Base-by-base conservation (phyloP, 2,329 filamentous ascomycete species). In the Botrytis fragariae region DNA sequence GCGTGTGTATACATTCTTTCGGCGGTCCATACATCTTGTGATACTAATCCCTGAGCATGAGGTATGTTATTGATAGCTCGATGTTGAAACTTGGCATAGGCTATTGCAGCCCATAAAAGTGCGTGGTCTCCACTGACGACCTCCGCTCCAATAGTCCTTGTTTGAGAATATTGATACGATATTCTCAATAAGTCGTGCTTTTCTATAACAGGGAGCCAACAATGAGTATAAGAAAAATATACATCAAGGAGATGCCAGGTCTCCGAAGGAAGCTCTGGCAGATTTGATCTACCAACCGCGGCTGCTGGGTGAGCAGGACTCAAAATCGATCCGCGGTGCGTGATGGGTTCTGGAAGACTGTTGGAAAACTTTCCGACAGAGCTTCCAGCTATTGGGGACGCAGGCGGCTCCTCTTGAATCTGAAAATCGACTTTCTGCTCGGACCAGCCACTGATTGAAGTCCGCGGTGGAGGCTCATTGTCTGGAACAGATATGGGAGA, bases 201-300 rank as follows among this genome's bases (percentile, higher is more conserved):
- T 75, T 93, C 90, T 18, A 91, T 84, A 39, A 95, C 89, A 0
- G 92, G 92, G 39, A 95, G 85, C 92, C 92, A 95, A 71, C 87
- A 89, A 79, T 94, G 91, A 0, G 90, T 93, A 77, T 93, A 93
- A 1, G 91, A 88, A 74, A 93, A 92, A 79, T 93, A 94, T 7
- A 92, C 86, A 76, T 94, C 91, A 57, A 94, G 83, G 6, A 94
- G 84, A 73, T 79, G 77, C 79, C 79, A 81, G 1, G 80, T 79
- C 37, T 80, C 79, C 7, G 79, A 78, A 25, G 79, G 80, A 25
- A 81, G 75, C 32, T 79, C 78, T 37, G 77, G 77, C 29, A 77
- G 35, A 12, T 72, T 72, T 18, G 70, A 25, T 35, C 14, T 67
- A 39, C 74, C 73, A 54, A 62, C 59, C n/a, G 71, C 59, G 45